Base-by-base conservation (phyloP, 169 alveolate genomes). In the Eimeria necatrix region DNA sequence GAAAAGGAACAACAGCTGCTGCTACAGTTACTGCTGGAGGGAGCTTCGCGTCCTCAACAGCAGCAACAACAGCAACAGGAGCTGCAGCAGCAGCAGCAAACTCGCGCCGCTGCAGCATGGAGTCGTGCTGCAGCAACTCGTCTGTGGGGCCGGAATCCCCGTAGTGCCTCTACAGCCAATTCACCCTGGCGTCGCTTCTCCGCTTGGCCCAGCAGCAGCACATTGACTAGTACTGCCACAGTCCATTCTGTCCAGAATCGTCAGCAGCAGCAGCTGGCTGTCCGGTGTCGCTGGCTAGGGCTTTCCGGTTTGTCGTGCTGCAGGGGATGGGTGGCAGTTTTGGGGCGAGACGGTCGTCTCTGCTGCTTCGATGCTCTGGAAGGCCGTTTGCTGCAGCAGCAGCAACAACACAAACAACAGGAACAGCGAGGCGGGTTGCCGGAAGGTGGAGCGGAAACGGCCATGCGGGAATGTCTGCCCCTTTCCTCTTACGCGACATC, bases 261-360 rank as follows among this genome's bases (percentile, higher is more conserved):
- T 64, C 91, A 81, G 93, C 76, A 85, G 61, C 76, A 90, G 89
- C 89, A 74, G 68, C 61, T 80, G 78, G 59, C 85, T 90, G 64
- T 48, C 26, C 26, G 94, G 59, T 71, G 94, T 64, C 64, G 94
- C 78, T 8, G 94, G 71, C 24, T 90, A 70, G 61, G 94, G 20
- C 68, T 80, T 70, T 26, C 89, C 26, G 61, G 88, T 49, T n/a
- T 60, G 61, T 52, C 61, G 18, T 46, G 88, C 68, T 52, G 64
- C 89, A 53, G 88, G 78, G 89, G 85, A 48, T 60, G 81, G 68
- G 68, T 80, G 68, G 91, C 76, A 16, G 91, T 51, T n/a, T 41
- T 51, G 68, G 91, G 91, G 73, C 53, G 91, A 4, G 91, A 81
- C 74, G 91, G 91, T 5, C 76, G 70, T 52, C 73, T 81, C 49